Conservation (phyloP, 108 stramenopile species). For the Epithemia pelagica region DNA sequence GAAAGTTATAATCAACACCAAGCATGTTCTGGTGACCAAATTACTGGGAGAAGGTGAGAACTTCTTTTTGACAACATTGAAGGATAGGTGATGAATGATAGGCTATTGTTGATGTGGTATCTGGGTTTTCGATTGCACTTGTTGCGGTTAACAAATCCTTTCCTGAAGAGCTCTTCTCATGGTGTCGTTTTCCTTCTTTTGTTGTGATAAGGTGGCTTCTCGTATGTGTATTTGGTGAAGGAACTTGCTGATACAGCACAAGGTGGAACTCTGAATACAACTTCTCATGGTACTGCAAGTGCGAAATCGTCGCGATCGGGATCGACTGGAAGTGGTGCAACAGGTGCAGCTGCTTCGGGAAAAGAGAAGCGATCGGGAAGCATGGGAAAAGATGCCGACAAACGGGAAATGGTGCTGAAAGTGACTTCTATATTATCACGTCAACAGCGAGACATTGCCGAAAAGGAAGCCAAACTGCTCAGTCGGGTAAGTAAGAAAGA, state of each 20-base stretch:
- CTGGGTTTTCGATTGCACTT: background rate
- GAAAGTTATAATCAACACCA: conserved; percentile 43
- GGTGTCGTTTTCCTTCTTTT: conserved; percentile 5
- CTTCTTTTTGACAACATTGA: background rate
- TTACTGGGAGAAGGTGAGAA: conserved; percentile 82
- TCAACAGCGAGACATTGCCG: conserved; percentile 70
- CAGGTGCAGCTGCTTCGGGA: conserved; percentile 12
- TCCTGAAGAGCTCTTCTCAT: no score
- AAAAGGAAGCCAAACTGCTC: conserved; percentile 80
- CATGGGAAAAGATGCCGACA: conserved; percentile 12
- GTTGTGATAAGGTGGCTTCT: conserved; percentile 65
- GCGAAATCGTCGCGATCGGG: conserved; percentile 8
- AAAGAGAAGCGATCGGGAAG: conserved; percentile 14
- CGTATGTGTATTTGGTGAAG: conserved; percentile 86
- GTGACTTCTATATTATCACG: conserved; percentile 71
- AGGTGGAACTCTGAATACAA: conserved; percentile 6
- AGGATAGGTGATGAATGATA: background rate
- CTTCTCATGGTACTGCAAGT: conserved; percentile 23
- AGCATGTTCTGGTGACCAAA: conserved; percentile 36
- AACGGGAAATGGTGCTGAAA: conserved; percentile 59
- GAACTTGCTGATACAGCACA: conserved; percentile 27
- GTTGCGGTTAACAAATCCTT: no score
- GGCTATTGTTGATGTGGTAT: background rate
- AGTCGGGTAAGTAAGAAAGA: conserved; percentile 26
- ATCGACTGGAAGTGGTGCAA: conserved; percentile 14